These are phyloP conservation scores for Bipolaris bicolor DNA, from an alignment of 2,329 filamentous ascomycete species.

Conservation along the genomic window DNA sequence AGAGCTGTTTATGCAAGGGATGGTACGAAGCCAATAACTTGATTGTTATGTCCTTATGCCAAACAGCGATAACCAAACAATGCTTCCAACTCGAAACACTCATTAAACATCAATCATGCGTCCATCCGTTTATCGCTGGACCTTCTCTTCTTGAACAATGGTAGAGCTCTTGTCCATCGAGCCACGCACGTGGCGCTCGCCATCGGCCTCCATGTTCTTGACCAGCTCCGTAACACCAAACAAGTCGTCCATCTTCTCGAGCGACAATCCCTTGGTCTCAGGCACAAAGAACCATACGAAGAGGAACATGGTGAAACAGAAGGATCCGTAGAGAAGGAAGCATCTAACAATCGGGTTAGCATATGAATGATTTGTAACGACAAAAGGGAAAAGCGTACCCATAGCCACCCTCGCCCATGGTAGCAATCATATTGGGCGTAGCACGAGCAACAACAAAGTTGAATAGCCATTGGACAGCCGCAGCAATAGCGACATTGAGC, in stretches of 20 bases:
- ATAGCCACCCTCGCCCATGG: constrained; percentile 57
- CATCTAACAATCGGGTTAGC: constrained; percentile 55
- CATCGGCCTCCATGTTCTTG: constrained; percentile 42
- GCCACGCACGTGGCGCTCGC: constrained; percentile 30
- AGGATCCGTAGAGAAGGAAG: constrained; percentile 72
- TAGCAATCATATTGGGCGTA: constrained; percentile 70
- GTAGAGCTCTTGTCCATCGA: constrained; percentile 32
- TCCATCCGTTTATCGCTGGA: constrained; percentile 14
- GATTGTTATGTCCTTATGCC: constrained; percentile 14
- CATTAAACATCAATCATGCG: neutral
- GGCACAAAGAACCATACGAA: constrained; percentile 74
- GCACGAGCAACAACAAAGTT: constrained; percentile 74
- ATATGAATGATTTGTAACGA: constrained; percentile 50
- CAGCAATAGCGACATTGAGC: constrained; percentile 71
- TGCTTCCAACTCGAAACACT: neutral
- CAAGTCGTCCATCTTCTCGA: constrained; percentile 71
- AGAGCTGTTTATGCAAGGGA: constrained; percentile 13
- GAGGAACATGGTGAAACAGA: constrained; percentile 69
- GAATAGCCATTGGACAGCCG: constrained; percentile 70
- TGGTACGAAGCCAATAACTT: constrained; percentile 24
- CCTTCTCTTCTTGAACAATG: constrained; percentile 35
- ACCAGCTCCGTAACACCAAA: constrained; percentile 65
- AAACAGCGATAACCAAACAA: constrained; percentile 3
- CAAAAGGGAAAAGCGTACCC: constrained; percentile 46
- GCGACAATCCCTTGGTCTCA: constrained; percentile 70